Percentiles rank a stretch among this genome's conserved stretches.
Evolutionary conservation across 2,329 filamentous ascomycete genomes (phyloP).

Genomic region (Didymella pomorum): DNA sequence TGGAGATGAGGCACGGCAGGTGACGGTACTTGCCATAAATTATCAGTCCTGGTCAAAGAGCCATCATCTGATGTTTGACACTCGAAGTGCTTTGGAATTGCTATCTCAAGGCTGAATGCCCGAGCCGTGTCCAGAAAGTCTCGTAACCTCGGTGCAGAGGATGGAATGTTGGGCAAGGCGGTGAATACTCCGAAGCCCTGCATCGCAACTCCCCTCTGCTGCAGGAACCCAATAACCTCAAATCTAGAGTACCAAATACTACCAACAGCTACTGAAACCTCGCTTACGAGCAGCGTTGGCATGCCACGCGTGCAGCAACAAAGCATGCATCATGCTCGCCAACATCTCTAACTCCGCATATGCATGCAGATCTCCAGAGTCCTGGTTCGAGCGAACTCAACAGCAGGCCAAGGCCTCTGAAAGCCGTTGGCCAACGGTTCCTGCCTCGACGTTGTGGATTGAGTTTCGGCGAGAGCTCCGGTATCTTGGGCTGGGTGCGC

Average conservation of each 20-base stretch:
- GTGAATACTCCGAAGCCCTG: constrained; percentile 1
- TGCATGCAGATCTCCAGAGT: constrained; percentile 4
- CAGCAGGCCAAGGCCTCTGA: neutral
- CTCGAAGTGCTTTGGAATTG: constrained; percentile 2
- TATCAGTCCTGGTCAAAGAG: neutral
- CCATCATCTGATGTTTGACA: neutral
- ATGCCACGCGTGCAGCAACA: too few species aligned
- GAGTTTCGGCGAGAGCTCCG: constrained; percentile 7
- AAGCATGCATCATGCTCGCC: too few species aligned
- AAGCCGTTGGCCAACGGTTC: constrained; percentile 6
- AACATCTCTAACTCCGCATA: neutral
- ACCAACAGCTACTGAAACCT: constrained; percentile 1
- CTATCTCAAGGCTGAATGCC: neutral
- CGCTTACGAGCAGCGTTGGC: neutral
- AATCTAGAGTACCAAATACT: neutral
- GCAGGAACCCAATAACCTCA: constrained; percentile 1
- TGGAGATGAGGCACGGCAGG: constrained; percentile 1
- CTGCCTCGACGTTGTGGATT: neutral
- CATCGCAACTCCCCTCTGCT: neutral
- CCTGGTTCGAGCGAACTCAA: neutral
- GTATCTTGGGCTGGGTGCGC: neutral
- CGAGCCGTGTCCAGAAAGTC: neutral
- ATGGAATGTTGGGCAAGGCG: neutral
- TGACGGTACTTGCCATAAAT: constrained; percentile 8
- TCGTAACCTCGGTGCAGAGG: neutral